These are phyloP conservation scores for Phytomonas sp. DNA, from an alignment of 208 protist species.

Conservation along the genomic window DNA sequence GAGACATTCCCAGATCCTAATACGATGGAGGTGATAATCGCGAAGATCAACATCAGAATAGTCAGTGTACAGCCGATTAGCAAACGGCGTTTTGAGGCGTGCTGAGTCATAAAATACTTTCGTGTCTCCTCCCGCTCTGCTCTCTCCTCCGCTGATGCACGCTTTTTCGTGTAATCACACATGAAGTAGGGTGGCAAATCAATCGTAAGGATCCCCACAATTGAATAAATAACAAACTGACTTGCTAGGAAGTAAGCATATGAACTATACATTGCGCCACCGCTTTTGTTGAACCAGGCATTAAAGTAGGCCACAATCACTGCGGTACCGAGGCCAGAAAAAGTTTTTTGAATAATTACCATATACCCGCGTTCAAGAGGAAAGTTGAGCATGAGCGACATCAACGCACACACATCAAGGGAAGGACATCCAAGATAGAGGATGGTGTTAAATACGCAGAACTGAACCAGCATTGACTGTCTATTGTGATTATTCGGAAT, in stretches of 20 bases:
- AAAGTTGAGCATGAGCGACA: constrained; percentile 81
- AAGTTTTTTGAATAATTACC: constrained; percentile 77
- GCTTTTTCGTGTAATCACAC: constrained; percentile 33
- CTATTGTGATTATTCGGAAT: constrained; percentile 25
- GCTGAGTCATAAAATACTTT: constrained; percentile 41
- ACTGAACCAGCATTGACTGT: constrained; percentile 32
- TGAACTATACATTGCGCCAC: neutral
- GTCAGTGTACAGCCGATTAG: constrained; percentile 43
- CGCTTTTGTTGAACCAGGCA: constrained; percentile 64
- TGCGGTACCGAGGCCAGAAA: constrained; percentile 65
- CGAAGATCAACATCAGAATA: constrained; percentile 31
- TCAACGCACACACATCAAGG: constrained; percentile 55
- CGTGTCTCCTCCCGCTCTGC: constrained; percentile 32
- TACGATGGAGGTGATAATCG: constrained; percentile 42
- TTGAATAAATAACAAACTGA: constrained; percentile 26
- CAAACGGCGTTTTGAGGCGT: constrained; percentile 32
- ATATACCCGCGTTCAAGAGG: constrained; percentile 64
- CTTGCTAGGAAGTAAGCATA: constrained; percentile 54
- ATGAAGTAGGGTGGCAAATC: constrained; percentile 51
- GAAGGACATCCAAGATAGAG: constrained; percentile 48
- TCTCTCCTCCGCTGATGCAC: constrained; percentile 26
- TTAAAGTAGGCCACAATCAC: constrained; percentile 77
- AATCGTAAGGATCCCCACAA: constrained; percentile 37
- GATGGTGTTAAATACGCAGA: constrained; percentile 61
- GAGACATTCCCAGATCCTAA: constrained; percentile 33